Base-by-base conservation (phyloP, 352 stramenopile genomes). In the Phytophthora sansomeana region DNA sequence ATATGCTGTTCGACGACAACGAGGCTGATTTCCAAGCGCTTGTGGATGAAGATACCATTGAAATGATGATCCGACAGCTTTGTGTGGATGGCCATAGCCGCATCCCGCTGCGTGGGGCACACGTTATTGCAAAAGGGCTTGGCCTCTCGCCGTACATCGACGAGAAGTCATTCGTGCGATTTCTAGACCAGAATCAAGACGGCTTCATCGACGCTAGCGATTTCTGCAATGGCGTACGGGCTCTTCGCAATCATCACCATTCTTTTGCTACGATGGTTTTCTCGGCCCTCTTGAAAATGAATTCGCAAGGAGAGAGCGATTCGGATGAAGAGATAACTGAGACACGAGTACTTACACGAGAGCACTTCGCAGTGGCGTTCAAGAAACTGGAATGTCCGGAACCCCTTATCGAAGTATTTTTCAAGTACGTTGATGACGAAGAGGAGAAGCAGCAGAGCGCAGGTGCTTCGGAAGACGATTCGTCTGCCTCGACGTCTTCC, bases 131-230 rank as follows among this genome's bases (percentile, higher is more conserved):
- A 6, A 76, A 74, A 26, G 78, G 78, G 3, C 59, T 93, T 26
- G 80, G 83, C 5, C 52, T 93, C 11, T 93, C 80, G 17, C 77
- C 83, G 3, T 91, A 78, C 48, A 77, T 93, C 3, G 80, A 91
- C 53, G 78, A 84, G 41, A 75, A 87, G 28, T 55, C 47, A 1
- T 92, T 91, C 30, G 81, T 91, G 11, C 42, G 36, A 17, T 92
- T 93, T 55, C 35, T 93, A 28, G 85, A 93, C 47, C 76, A 76
- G 19, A 75, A 93, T 52, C 57, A 80, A 11, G 85, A 93, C 30
- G 85, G 83, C 21, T 93, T 89, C 60, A 91, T 93, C 64, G 73
- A 87, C 32, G 85, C 85, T 3, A 73, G 76, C 26, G 85, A 93
- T 44, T 92, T 92, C 33, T 92, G 83, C 33, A 69, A 77, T 2